Percentiles rank a stretch among this genome's conserved stretches.
Evolutionary conservation across 1,139 yeast genomes (phyloP).

Genomic region (Geotrichum carabidarum): DNA sequence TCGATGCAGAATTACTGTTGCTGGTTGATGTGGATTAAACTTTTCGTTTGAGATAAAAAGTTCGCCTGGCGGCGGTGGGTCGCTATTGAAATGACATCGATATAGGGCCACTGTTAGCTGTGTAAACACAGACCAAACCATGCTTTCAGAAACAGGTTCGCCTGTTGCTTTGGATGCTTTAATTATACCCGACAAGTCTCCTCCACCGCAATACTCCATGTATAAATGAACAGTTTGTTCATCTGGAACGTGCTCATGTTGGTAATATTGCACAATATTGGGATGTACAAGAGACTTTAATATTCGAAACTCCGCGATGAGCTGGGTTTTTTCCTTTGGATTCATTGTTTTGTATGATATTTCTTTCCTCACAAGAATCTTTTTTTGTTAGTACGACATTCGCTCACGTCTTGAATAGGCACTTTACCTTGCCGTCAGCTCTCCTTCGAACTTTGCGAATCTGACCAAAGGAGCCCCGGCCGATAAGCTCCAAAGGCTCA

Average conservation of each 20-base stretch:
- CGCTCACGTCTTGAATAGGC: constrained; percentile 8
- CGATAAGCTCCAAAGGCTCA: constrained; percentile 80
- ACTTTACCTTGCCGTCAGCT: constrained; percentile 36
- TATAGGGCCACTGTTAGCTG: constrained; percentile 81
- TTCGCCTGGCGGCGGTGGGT: constrained; percentile 61
- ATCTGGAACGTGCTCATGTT: constrained; percentile 74
- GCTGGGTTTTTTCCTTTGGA: constrained; percentile 77
- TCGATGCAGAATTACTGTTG: constrained; percentile 61
- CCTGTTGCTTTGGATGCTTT: constrained; percentile 57
- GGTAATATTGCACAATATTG: constrained; percentile 80
- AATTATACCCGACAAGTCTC: constrained; percentile 77
- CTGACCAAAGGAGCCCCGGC: constrained; percentile 92
- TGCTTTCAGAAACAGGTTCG: constrained; percentile 72
- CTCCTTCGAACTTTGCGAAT: constrained; percentile 68
- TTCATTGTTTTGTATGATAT: constrained; percentile 89
- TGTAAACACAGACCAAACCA: constrained; percentile 85
- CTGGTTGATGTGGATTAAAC: constrained; percentile 30
- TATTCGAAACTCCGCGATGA: constrained; percentile 85
- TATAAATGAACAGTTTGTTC: constrained; percentile 74
- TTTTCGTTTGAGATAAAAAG: constrained; percentile 39
- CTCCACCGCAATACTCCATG: constrained; percentile 97
- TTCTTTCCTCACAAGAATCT: constrained; percentile 76
- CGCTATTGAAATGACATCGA: constrained; percentile 85
- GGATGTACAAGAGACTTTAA: constrained; percentile 78
- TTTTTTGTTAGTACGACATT: background rate